These are phyloP conservation scores for Starmerella davenportii DNA, from an alignment of 805 yeast genomes.

Conservation along the genomic window DNA sequence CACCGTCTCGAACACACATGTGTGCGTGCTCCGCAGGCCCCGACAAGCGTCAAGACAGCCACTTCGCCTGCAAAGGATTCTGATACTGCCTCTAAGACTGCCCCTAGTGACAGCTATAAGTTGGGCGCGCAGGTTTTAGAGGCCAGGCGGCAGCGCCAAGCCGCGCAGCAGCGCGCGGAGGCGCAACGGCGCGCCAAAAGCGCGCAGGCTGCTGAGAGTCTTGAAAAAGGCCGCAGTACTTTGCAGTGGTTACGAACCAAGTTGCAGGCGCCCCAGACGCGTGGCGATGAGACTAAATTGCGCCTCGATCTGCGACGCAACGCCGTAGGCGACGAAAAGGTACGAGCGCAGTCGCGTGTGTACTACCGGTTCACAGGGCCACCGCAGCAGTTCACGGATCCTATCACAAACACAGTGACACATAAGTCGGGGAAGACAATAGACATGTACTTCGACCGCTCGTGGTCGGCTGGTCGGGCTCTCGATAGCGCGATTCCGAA, in stretches of 20 bases:
- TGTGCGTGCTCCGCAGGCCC: no score
- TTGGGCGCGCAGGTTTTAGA: neutral
- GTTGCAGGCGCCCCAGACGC: neutral
- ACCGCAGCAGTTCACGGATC: slow-evolving; percentile 10
- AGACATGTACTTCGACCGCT: slow-evolving; percentile 16
- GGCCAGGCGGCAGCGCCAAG: neutral
- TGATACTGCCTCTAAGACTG: no score
- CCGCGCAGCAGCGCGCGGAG: neutral
- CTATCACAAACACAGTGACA: slow-evolving; percentile 9
- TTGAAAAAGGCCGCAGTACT: neutral
- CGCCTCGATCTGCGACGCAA: slow-evolving; percentile 3
- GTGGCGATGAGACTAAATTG: neutral
- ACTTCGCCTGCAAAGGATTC: no score
- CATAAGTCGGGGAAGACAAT: slow-evolving; percentile 16
- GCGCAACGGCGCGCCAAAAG: neutral
- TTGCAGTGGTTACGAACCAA: neutral
- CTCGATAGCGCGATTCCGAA: slow-evolving; percentile 16
- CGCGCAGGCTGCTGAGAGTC: neutral
- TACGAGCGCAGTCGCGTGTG: slow-evolving; percentile 21
- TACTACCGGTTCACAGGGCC: slow-evolving; percentile 21
- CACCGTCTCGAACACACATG: slow-evolving; percentile 18
- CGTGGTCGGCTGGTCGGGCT: slow-evolving; percentile 16
- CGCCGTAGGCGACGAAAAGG: slow-evolving; percentile 26
- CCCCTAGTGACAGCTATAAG: neutral
- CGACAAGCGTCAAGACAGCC: no score